Evolutionary conservation across 305 asterid genomes (phyloP).

Genomic region (Fraxinus baroniana): DNA sequence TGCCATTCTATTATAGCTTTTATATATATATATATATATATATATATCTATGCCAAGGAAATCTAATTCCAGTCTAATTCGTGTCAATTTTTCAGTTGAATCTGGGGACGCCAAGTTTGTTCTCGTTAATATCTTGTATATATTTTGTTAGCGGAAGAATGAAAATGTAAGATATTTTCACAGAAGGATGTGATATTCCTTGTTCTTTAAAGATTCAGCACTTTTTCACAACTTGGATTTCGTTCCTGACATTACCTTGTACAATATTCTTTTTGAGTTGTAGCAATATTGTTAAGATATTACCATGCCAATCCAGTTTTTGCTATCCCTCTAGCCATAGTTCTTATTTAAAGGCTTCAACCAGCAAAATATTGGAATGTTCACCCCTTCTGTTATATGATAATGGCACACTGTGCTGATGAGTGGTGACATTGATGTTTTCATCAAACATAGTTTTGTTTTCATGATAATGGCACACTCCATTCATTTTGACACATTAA

Average conservation of each 20-base stretch:
- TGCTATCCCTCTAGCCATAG: background rate
- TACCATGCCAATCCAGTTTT: background rate
- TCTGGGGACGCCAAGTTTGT: constrained; percentile 20
- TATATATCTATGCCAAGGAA: background rate
- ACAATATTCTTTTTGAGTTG: background rate
- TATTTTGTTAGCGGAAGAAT: constrained; percentile 25
- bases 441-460: background rate
- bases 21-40: too few relatives aligned
- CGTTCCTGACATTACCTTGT: constrained; percentile 6
- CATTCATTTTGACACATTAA: background rate
- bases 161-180: constrained; percentile 22
- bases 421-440: background rate
- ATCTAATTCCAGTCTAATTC: constrained; percentile 6
- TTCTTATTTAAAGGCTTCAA: background rate
- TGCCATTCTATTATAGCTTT: background rate
- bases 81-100: constrained; percentile 25
- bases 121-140: constrained; percentile 28
- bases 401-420: background rate
- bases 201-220: background rate
- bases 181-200: background rate
- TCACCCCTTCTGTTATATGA: background rate
- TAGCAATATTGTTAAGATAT: background rate
- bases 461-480: background rate
- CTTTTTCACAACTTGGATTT: background rate
- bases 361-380: background rate